phyloP scores from a whole-genome alignment of 257 asterid genomes.

The Petunia secreta region DNA sequence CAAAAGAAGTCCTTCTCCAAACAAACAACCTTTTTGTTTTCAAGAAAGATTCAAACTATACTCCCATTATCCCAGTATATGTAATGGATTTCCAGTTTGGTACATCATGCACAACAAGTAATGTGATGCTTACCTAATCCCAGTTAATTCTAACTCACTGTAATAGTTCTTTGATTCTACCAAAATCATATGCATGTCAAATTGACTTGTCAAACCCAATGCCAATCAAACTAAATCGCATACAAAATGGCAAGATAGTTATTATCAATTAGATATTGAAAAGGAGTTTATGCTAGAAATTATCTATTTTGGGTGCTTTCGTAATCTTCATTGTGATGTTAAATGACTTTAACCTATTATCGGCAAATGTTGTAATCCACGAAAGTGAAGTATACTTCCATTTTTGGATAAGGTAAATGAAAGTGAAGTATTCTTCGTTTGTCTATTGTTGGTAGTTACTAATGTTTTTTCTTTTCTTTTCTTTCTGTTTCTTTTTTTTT shows the following conservation, averaged over 20 bases:
- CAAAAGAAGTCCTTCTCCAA: not conserved
- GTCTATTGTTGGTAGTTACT: slow-evolving; percentile 13
- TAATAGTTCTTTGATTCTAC: slow-evolving; percentile 14
- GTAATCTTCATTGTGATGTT: not conserved
- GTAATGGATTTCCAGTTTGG: not conserved
- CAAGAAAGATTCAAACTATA: not conserved
- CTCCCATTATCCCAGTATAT: not conserved
- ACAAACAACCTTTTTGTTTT: slow-evolving; percentile 11
- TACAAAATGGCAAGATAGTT: not conserved
- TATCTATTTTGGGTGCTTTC: not conserved
- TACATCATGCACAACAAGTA: not conserved
- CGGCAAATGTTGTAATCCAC: slow-evolving; percentile 11
- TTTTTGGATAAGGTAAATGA: too few relatives aligned
- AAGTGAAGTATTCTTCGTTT: not conserved
- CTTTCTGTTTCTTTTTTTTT: not conserved
- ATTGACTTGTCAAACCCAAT: not conserved
- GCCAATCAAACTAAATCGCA: slow-evolving; percentile 8
- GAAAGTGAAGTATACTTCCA: not conserved
- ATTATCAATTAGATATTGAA: slow-evolving; percentile 6
- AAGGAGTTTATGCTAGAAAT: not conserved
- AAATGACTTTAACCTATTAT: slow-evolving; percentile 5
- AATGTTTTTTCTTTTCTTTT: not conserved
- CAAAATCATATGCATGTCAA: not conserved
- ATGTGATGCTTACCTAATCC: not conserved
- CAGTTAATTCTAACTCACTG: not conserved